Evolutionary conservation across 2,329 filamentous ascomycete genomes (phyloP).

Genomic region (Aquanectria penicillioides): DNA sequence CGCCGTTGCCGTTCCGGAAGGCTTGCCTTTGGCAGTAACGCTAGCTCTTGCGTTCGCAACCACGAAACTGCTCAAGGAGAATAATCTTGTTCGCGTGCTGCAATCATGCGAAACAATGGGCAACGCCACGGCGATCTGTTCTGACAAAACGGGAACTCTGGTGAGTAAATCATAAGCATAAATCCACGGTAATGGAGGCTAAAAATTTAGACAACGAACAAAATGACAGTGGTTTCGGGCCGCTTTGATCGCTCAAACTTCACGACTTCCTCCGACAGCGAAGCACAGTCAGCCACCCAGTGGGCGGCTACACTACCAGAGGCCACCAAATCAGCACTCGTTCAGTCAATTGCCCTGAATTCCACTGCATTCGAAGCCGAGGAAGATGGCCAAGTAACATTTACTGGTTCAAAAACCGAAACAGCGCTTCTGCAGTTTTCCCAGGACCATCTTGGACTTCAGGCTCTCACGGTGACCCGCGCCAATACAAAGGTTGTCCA

Average conservation of each 20-base stretch:
- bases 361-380: conserved; percentile 66
- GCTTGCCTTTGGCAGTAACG: conserved; percentile 72
- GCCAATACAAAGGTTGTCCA: conserved; percentile 56
- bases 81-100: conserved; percentile 73
- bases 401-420: conserved; percentile 66
- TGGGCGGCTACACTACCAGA: conserved; percentile 24
- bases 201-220: conserved; percentile 48
- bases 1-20: conserved; percentile 70
- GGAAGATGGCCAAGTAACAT: conserved; percentile 51
- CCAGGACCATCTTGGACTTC: conserved; percentile 59
- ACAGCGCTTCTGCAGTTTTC: conserved; percentile 61
- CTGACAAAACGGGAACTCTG: conserved; percentile 59
- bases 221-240: conserved; percentile 41
- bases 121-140: conserved; percentile 78
- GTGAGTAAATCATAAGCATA: not conserved
- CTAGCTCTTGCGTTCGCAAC: conserved; percentile 74
- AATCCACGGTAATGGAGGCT: conserved; percentile 38
- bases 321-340: conserved; percentile 46
- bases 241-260: conserved; percentile 35
- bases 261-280: conserved; percentile 1
- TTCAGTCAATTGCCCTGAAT: conserved; percentile 62
- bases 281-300: not conserved
- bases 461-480: conserved; percentile 55
- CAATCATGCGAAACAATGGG: conserved; percentile 77
- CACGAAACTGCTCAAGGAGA: conserved; percentile 73